A percentile compares a stretch with the other conserved stretches of the same genome.
These are phyloP conservation scores for Singerocomus inundabilis DNA, from an alignment of 1,284 basidiomycete species.

Conservation along the genomic window DNA sequence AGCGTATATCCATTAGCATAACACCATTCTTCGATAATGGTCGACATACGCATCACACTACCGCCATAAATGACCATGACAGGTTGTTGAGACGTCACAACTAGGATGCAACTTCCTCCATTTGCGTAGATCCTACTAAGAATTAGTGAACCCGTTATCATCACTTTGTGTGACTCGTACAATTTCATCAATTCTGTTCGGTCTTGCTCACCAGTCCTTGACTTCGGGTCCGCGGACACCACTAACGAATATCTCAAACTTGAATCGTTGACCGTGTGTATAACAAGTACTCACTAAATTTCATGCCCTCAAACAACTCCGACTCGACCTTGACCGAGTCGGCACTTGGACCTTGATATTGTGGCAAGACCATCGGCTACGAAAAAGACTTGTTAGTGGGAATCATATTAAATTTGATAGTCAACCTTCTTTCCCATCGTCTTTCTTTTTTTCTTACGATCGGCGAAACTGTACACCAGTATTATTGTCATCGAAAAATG, in stretches of 20 bases:
- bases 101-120: slow-evolving; percentile 73
- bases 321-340: slow-evolving; percentile 59
- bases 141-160: slow-evolving; percentile 9
- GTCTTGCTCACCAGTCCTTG: slow-evolving; percentile 64
- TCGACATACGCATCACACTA: slow-evolving; percentile 52
- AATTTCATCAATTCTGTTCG: slow-evolving; percentile 62
- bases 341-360: slow-evolving; percentile 61
- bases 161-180: slow-evolving; percentile 39
- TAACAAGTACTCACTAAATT: slow-evolving; percentile 62
- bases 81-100: slow-evolving; percentile 47
- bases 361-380: slow-evolving; percentile 61
- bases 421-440: slow-evolving; percentile 52
- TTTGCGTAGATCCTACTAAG: slow-evolving; percentile 65
- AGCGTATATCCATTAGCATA: slow-evolving; percentile 27
- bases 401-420: not conserved
- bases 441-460: slow-evolving; percentile 64
- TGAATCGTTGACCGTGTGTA: not conserved
- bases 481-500: not conserved
- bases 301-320: slow-evolving; percentile 69
- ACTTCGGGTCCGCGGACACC: slow-evolving; percentile 75
- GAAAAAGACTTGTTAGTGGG: not conserved
- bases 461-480: slow-evolving; percentile 40
- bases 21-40: not conserved
- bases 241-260: slow-evolving; percentile 42
- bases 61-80: slow-evolving; percentile 65